These are phyloP conservation scores for Litsea cubeba DNA, from an alignment of 164 flowering plant species.

Conservation along the genomic window DNA sequence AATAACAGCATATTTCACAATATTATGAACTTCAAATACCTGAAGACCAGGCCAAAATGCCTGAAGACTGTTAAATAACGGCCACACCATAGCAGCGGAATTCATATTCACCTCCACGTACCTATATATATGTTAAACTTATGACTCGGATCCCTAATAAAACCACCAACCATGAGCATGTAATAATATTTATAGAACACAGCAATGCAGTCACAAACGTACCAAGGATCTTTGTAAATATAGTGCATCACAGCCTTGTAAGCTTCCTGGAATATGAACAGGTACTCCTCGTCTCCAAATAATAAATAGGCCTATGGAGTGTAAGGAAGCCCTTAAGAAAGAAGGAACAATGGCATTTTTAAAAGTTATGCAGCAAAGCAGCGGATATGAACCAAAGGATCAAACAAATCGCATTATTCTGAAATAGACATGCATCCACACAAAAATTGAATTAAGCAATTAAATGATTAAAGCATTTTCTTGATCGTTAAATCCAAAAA, in stretches of 20 bases:
- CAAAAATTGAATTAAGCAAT: too few species aligned
- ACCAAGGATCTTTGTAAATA: slow-evolving; percentile 94
- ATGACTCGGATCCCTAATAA: not conserved
- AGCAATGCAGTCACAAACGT: slow-evolving; percentile 15
- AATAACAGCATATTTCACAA: not conserved
- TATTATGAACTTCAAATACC: slow-evolving; percentile 29
- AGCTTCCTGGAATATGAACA: slow-evolving; percentile 93
- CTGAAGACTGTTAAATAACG: slow-evolving; percentile 92
- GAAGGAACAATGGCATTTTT: not conserved
- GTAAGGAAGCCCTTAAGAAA: slow-evolving; percentile 5
- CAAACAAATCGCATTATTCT: not conserved
- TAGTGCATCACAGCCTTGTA: slow-evolving; percentile 86
- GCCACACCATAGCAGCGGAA: slow-evolving; percentile 97
- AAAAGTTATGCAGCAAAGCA: not conserved
- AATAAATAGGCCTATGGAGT: slow-evolving; percentile 73
- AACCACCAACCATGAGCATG: not conserved
- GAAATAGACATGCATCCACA: not conserved
- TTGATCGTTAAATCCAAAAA: too few species aligned
- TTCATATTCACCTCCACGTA: slow-evolving; percentile 99
- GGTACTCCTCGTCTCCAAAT: slow-evolving; percentile 96
- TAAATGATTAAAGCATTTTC: too few species aligned
- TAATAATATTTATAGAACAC: not conserved
- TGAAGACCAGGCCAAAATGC: slow-evolving; percentile 99
- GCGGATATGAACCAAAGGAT: not conserved
- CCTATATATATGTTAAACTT: slow-evolving; percentile 39